A percentile compares a stretch with the other conserved stretches of the same genome.
These are phyloP conservation scores for Piromyces finnis DNA, from an alignment of 192 early-diverging fungal species.

Conservation along the genomic window DNA sequence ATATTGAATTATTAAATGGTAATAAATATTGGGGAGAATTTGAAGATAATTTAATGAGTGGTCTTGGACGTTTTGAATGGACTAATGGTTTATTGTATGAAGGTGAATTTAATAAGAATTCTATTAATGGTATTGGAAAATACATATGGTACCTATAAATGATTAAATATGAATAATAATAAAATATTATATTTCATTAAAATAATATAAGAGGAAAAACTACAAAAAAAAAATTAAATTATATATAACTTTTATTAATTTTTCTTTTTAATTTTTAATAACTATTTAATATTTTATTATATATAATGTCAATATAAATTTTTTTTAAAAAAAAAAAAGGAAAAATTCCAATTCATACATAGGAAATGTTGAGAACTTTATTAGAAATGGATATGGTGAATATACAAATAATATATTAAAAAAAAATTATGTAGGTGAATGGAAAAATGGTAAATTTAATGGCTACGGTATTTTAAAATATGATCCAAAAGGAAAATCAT, in stretches of 20 bases:
- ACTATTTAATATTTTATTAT: no score
- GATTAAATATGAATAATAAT: no score
- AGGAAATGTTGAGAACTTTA: background rate
- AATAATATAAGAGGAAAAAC: no score
- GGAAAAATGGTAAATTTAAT: background rate
- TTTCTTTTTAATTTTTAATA: no score
- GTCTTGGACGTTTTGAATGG: background rate
- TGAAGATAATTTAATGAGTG: background rate
- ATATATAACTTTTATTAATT: no score
- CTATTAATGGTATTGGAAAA: background rate
- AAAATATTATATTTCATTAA: background rate
- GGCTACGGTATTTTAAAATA: background rate
- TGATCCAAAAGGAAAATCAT: background rate
- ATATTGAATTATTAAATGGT: background rate
- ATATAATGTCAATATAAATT: no score
- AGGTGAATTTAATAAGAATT: background rate
- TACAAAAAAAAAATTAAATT: no score
- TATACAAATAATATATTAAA: background rate
- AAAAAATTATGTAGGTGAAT: background rate
- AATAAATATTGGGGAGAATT: background rate
- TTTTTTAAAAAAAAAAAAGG: background rate
- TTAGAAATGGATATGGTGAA: background rate
- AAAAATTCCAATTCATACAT: background rate
- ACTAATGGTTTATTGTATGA: background rate
- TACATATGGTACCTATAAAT: no score